Percentiles rank a stretch among this genome's conserved stretches.
Evolutionary conservation across 2,329 filamentous ascomycete species (phyloP).

Genomic region (Diaporthe caulivora): DNA sequence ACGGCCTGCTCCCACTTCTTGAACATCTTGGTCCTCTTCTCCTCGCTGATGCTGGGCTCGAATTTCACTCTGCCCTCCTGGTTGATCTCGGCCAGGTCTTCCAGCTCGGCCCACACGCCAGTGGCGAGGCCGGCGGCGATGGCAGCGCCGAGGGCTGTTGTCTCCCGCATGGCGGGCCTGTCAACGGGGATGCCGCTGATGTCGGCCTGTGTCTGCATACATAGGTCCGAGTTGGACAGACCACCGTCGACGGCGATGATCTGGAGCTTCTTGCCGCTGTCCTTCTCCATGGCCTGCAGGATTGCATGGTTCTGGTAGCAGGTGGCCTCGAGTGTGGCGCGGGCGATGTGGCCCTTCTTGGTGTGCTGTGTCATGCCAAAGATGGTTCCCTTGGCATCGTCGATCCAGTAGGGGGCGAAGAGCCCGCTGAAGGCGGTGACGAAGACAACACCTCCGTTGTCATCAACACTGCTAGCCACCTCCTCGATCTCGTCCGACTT

Average conservation of each 20-base stretch:
- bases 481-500: constrained; percentile 62
- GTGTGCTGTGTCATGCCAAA: constrained; percentile 91
- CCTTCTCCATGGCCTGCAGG: constrained; percentile 89
- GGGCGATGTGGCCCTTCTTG: constrained; percentile 85
- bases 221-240: constrained; percentile 88
- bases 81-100: constrained; percentile 81
- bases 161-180: constrained; percentile 89
- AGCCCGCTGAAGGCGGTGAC: constrained; percentile 93
- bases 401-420: constrained; percentile 95
- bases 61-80: constrained; percentile 78
- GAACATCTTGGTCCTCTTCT: constrained; percentile 58
- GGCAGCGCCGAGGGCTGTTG: constrained; percentile 87
- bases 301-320: constrained; percentile 96
- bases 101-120: constrained; percentile 81
- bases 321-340: constrained; percentile 89
- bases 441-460: constrained; percentile 87
- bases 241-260: constrained; percentile 88
- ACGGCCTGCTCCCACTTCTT: constrained; percentile 69
- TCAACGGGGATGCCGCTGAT: constrained; percentile 86
- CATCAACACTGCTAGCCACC: constrained; percentile 65
- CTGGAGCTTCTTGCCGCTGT: constrained; percentile 81
- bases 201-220: constrained; percentile 93
- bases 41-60: constrained; percentile 69
- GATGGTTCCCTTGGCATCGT: constrained; percentile 89
- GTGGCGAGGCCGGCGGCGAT: constrained; percentile 91